These are phyloP conservation scores for Rhodosporidiobolus odoratus DNA, from an alignment of 768 basidiomycete genomes.

Conservation along the genomic window DNA sequence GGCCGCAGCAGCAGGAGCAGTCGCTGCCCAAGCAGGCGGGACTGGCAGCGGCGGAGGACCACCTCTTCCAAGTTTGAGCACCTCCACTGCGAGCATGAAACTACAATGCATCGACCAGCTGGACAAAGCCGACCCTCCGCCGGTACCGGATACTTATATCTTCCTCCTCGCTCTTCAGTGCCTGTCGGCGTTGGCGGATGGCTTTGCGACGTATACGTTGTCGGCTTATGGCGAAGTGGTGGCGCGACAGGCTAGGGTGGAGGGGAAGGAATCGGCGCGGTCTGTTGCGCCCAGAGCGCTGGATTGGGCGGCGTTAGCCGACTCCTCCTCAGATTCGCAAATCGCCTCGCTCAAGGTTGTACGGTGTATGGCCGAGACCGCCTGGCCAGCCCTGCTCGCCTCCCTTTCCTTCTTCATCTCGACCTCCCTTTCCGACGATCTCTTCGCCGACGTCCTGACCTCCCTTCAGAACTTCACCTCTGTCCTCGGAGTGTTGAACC, in stretches of 20 bases:
- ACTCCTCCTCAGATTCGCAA: slow-evolving; percentile 55
- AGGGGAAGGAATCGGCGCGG: slow-evolving; percentile 55
- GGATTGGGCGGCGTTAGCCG: slow-evolving; percentile 63
- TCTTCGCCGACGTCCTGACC: slow-evolving; percentile 78
- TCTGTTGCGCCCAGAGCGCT: slow-evolving; percentile 54
- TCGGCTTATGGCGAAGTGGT: slow-evolving; percentile 61
- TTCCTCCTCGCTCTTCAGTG: slow-evolving; percentile 88
- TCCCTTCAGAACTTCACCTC: slow-evolving; percentile 79
- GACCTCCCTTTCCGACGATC: slow-evolving; percentile 83
- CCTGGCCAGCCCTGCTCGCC: slow-evolving; percentile 89
- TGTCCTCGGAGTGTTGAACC: slow-evolving; percentile 79
- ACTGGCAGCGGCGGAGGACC: slow-evolving; percentile 66
- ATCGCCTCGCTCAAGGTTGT: slow-evolving; percentile 61
- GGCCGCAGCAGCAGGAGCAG: slow-evolving; percentile 23
- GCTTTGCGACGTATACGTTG: slow-evolving; percentile 66
- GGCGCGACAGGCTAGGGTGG: background rate
- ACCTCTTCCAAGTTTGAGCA: slow-evolving; percentile 40
- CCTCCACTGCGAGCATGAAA: slow-evolving; percentile 25
- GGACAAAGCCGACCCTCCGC: slow-evolving; percentile 91
- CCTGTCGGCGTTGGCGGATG: slow-evolving; percentile 76
- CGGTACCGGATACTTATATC: slow-evolving; percentile 87
- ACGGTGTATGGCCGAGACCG: slow-evolving; percentile 71
- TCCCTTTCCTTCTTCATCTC: slow-evolving; percentile 77
- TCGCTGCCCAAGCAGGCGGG: slow-evolving; percentile 65
- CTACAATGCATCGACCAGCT: slow-evolving; percentile 77